These are phyloP conservation scores for Aspergillus amoenus DNA, from an alignment of 2,329 filamentous ascomycete genomes.

Conservation along the genomic window DNA sequence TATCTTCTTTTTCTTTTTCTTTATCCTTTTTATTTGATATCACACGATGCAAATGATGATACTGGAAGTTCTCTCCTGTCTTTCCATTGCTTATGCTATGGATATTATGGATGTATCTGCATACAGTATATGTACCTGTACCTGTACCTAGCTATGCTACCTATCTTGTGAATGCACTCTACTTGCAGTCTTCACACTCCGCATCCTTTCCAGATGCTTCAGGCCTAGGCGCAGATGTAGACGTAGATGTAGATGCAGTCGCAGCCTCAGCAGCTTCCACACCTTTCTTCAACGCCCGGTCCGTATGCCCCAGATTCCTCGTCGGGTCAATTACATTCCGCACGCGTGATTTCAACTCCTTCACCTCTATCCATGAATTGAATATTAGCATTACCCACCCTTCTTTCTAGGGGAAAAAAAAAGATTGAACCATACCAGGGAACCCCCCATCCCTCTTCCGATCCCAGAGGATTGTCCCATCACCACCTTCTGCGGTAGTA, in stretches of 20 bases:
- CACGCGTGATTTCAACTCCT: slow-evolving; percentile 81
- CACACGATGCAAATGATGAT: slow-evolving; percentile 10
- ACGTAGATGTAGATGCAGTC: neutral
- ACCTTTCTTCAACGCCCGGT: slow-evolving; percentile 49
- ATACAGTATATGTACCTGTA: neutral
- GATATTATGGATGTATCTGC: neutral
- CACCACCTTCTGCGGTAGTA: neutral
- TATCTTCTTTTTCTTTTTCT: neutral
- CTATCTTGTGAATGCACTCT: neutral
- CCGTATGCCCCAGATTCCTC: slow-evolving; percentile 78
- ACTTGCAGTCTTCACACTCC: slow-evolving; percentile 20
- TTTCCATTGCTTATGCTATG: neutral
- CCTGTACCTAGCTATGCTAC: neutral
- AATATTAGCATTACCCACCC: too few species aligned
- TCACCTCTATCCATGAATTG: slow-evolving; percentile 61
- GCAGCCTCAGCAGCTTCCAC: neutral
- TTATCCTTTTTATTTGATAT: slow-evolving; percentile 5
- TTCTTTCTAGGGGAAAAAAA: neutral
- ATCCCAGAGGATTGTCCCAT: slow-evolving; percentile 72
- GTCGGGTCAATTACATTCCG: slow-evolving; percentile 78
- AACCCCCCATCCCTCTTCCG: slow-evolving; percentile 84
- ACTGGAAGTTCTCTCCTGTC: slow-evolving; percentile 4
- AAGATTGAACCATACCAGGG: slow-evolving; percentile 55
- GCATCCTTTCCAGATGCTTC: neutral
- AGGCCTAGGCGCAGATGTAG: neutral